These are phyloP conservation scores for Penicillium pancosmium DNA, from an alignment of 495 filamentous ascomycete species.

Conservation along the genomic window DNA sequence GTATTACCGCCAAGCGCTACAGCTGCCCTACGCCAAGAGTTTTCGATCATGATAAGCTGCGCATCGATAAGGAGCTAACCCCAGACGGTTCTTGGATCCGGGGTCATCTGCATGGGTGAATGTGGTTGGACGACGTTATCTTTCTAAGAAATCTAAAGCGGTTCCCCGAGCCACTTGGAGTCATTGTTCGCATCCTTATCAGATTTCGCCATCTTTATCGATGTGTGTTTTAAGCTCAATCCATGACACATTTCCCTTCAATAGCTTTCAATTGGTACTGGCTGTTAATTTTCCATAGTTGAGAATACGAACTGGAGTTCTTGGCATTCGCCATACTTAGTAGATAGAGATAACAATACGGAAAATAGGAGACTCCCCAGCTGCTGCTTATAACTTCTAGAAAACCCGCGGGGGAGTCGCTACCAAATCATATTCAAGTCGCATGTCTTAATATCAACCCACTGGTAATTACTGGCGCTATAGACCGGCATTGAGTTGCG, in stretches of 20 bases:
- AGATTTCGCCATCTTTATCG: background rate
- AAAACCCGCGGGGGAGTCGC: too few species aligned
- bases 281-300: background rate
- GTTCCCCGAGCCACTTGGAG: background rate
- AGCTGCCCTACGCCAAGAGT: background rate
- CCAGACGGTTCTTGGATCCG: constrained; percentile 21
- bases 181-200: background rate
- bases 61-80: constrained; percentile 16
- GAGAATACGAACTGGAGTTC: background rate
- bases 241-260: background rate
- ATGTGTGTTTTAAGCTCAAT: background rate
- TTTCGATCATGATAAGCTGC: constrained; percentile 4
- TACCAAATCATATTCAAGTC: too few species aligned
- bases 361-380: background rate
- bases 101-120: constrained; percentile 1
- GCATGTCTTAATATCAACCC: too few species aligned
- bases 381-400: too few species aligned
- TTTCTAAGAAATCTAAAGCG: background rate
- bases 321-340: background rate
- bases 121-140: constrained; percentile 20
- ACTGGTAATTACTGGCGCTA: too few species aligned
- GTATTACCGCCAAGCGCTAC: too few species aligned
- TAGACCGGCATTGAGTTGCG: too few species aligned
- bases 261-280: background rate
- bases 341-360: background rate